Percentiles rank a stretch among this genome's conserved stretches.
phyloP scores from a whole-genome alignment of 2,329 filamentous ascomycete genomes.

The Chrysoporthe puriensis region DNA sequence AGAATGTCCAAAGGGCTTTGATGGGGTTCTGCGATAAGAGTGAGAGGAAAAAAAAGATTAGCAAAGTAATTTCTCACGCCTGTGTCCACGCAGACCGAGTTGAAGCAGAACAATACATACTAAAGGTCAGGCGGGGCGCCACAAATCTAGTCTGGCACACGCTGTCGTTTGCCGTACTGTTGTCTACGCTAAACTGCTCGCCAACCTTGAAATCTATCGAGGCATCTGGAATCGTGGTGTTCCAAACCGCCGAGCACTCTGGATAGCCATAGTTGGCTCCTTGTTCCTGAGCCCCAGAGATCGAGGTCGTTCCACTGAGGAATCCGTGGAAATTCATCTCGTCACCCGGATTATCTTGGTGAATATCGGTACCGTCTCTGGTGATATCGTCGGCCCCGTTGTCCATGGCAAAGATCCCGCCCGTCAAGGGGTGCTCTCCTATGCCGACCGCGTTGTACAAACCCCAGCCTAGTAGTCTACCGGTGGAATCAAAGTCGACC shows the following conservation, averaged over 20 bases:
- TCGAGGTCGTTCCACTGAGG: slow-evolving; percentile 41
- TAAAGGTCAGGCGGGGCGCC: slow-evolving; percentile 57
- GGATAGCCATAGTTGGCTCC: slow-evolving; percentile 48
- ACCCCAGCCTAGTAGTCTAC: slow-evolving; percentile 65
- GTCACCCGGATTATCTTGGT: slow-evolving; percentile 72
- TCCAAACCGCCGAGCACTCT: slow-evolving; percentile 67
- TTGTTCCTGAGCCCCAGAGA: slow-evolving; percentile 41
- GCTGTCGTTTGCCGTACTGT: slow-evolving; percentile 45
- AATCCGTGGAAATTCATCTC: slow-evolving; percentile 74
- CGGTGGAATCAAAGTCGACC: slow-evolving; percentile 53
- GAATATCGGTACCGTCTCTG: slow-evolving; percentile 62
- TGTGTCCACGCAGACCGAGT: not conserved
- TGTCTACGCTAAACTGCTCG: slow-evolving; percentile 50
- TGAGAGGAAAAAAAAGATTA: not conserved
- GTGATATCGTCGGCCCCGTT: slow-evolving; percentile 70
- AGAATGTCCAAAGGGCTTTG: slow-evolving; percentile 72
- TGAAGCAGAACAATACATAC: not conserved
- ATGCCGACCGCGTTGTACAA: slow-evolving; percentile 74
- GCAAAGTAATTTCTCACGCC: not conserved
- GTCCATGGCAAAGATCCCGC: slow-evolving; percentile 65
- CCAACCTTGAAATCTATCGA: slow-evolving; percentile 46
- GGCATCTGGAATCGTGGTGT: slow-evolving; percentile 50
- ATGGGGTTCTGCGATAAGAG: slow-evolving; percentile 48
- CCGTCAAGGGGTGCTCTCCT: slow-evolving; percentile 60
- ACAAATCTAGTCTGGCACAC: slow-evolving; percentile 48